Evolutionary conservation across 2,329 filamentous ascomycete species (phyloP).

Genomic region (Penicillium oxalicum): DNA sequence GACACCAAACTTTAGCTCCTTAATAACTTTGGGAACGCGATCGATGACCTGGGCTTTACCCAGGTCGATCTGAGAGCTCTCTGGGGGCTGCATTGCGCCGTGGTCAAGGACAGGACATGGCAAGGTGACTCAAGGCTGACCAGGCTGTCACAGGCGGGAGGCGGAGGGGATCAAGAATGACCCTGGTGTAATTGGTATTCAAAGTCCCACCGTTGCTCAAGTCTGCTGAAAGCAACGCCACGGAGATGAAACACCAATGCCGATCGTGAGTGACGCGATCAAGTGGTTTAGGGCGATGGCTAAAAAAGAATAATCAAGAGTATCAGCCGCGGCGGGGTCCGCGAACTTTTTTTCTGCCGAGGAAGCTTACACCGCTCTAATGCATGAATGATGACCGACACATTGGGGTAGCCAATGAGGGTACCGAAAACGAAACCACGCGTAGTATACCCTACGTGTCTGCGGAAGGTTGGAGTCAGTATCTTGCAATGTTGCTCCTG

Average conservation of each 20-base stretch:
- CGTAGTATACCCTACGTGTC: too few species aligned
- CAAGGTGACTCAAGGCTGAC: conserved; percentile 25
- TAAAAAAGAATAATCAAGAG: conserved; percentile 12
- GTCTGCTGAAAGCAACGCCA: background rate
- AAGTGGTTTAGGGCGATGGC: conserved; percentile 3
- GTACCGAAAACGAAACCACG: background rate
- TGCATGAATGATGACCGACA: background rate
- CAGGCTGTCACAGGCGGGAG: conserved; percentile 17
- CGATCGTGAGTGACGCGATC: background rate
- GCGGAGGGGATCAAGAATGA: conserved; percentile 12
- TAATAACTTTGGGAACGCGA: conserved; percentile 83
- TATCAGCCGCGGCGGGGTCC: conserved; percentile 19
- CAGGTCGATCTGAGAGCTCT: conserved; percentile 43
- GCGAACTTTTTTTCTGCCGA: conserved; percentile 28
- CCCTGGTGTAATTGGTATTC: background rate
- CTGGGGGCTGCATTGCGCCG: conserved; percentile 37
- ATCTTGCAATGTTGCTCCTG: too few species aligned
- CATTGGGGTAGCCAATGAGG: background rate
- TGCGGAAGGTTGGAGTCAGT: too few species aligned
- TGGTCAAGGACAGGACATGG: conserved; percentile 35
- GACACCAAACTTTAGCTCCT: conserved; percentile 88
- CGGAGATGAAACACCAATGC: background rate
- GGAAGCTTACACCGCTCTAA: conserved; percentile 13
- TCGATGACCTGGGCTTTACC: conserved; percentile 85
- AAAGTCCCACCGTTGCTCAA: background rate